Base-by-base conservation (phyloP, 371 early-diverging fungal species). In the Parasitella parasitica region DNA sequence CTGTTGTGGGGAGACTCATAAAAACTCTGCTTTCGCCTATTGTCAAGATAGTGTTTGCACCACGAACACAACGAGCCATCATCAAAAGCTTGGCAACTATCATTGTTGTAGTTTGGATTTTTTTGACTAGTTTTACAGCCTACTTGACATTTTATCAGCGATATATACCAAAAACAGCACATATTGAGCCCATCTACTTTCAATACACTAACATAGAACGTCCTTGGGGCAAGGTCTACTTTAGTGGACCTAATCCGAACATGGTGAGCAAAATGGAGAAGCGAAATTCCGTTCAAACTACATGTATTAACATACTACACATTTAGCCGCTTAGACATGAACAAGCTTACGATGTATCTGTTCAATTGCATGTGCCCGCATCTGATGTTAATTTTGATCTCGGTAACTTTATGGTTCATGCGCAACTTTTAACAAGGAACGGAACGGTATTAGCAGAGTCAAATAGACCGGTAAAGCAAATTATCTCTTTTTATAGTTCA, bases 381-480 rank as follows among this genome's bases (percentile, higher is more conserved):
- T 93, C 95, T 4, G 86, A 89, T 30, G 69, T 75, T 48, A 96
- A 96, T 69, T 83, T 89, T 54, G 78, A 82, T 16, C 69, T 94
- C 48, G 95, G 72, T 59, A 92, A 91, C 76, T 94, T 94, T 70
- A 95, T 96, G 95, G 84, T 95, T n/a, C 59, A 73, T 38, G 75
- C 92, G 46, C 82, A 86, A 28, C 71, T 94, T 34, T 72, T 75
- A 38, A 77, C 84, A 41, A 55, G 71, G n/a, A 68, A 77, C 32
- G 88, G 86, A 49, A 65, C 68, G 28, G 68, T 73, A 4, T 66
- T 90, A 27, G 73, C 75, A 46, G 59, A 72, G 22, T 77, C 90
- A 16, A 83, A 81, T 54, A 82, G 95, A 48, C 90, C 95, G 27
- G 91, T 89, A 76, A 69, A 80, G 13, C 46, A 46, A 34, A 54